Evolutionary conservation across 495 filamentous ascomycete genomes (phyloP).

Genomic region (Achaetomiella virescens): DNA sequence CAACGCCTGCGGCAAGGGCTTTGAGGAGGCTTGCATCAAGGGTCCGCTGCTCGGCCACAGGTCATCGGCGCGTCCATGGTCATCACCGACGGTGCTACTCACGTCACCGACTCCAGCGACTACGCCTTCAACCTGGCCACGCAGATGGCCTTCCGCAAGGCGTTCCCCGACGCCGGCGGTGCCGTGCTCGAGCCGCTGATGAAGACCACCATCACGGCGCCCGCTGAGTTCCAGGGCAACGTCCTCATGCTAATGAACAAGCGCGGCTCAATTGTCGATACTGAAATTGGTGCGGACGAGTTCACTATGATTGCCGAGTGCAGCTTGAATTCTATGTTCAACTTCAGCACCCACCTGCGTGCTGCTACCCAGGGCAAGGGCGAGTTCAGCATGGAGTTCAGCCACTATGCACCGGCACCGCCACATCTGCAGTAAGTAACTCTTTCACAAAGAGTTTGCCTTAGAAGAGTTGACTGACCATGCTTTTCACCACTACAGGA

Average conservation of each 20-base stretch:
- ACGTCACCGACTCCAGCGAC: constrained; percentile 97
- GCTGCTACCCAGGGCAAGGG: constrained; percentile 98
- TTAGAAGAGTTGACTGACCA: neutral
- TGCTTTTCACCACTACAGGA: constrained; percentile 42
- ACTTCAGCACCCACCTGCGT: constrained; percentile 81
- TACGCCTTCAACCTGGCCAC: constrained; percentile 97
- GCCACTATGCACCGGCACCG: constrained; percentile 83
- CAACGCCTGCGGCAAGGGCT: constrained; percentile 93
- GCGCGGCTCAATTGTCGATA: constrained; percentile 91
- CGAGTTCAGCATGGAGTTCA: constrained; percentile 99
- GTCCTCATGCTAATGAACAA: constrained; percentile 94
- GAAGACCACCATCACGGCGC: constrained; percentile 95
- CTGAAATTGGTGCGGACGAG: constrained; percentile 89
- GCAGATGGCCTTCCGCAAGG: constrained; percentile 94
- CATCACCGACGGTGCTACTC: constrained; percentile 93
- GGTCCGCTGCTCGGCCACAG: constrained; percentile 89
- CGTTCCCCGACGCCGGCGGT: constrained; percentile 72
- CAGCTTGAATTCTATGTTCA: constrained; percentile 94
- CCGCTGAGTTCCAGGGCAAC: constrained; percentile 96
- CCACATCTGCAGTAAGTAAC: constrained; percentile 78
- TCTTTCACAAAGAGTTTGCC: neutral
- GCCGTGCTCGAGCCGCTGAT: constrained; percentile 91
- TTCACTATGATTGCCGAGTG: constrained; percentile 94
- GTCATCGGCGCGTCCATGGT: constrained; percentile 88
- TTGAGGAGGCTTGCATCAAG: constrained; percentile 75